Conservation (phyloP, 805 yeast genomes). For the Ogataea pini region DNA sequence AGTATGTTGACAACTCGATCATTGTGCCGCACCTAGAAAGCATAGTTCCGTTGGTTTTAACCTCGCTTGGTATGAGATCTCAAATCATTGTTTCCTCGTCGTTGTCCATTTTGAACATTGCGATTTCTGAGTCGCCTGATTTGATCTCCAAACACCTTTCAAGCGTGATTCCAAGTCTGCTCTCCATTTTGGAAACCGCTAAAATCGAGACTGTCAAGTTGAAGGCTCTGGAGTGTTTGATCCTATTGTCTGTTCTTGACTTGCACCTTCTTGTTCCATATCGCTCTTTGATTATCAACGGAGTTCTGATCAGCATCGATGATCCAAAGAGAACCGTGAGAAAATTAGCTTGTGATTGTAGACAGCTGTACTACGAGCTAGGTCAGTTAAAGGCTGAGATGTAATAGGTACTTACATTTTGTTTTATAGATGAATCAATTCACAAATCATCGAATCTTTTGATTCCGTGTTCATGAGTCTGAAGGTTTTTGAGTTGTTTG, state of each 20-base stretch:
- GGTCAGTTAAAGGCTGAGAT: conserved; percentile 27
- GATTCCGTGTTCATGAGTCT: conserved; percentile 63
- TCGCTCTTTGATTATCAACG: conserved; percentile 48
- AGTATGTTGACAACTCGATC: conserved; percentile 61
- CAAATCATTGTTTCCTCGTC: conserved; percentile 28
- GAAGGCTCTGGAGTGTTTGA: conserved; percentile 58
- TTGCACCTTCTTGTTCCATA: conserved; percentile 50
- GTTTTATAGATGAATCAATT: no score
- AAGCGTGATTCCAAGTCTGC: conserved; percentile 55
- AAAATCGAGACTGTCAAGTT: conserved; percentile 49
- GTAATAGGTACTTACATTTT: background rate
- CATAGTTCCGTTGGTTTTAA: conserved; percentile 71
- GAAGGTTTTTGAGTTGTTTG: conserved; percentile 49
- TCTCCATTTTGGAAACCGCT: conserved; percentile 36
- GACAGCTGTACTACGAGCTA: conserved; percentile 72
- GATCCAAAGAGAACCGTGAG: conserved; percentile 77
- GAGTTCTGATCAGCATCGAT: conserved; percentile 57
- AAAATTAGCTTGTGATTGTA: conserved; percentile 71
- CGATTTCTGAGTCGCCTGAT: conserved; percentile 55
- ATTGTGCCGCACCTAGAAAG: conserved; percentile 62
- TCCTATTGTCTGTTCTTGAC: conserved; percentile 45
- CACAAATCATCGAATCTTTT: conserved; percentile 61
- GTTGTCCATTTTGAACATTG: conserved; percentile 27
- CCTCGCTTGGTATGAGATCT: conserved; percentile 45
- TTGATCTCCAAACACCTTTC: conserved; percentile 55